Conservation (phyloP, 2,329 filamentous ascomycete genomes). For the Cyphellophora europaea region DNA sequence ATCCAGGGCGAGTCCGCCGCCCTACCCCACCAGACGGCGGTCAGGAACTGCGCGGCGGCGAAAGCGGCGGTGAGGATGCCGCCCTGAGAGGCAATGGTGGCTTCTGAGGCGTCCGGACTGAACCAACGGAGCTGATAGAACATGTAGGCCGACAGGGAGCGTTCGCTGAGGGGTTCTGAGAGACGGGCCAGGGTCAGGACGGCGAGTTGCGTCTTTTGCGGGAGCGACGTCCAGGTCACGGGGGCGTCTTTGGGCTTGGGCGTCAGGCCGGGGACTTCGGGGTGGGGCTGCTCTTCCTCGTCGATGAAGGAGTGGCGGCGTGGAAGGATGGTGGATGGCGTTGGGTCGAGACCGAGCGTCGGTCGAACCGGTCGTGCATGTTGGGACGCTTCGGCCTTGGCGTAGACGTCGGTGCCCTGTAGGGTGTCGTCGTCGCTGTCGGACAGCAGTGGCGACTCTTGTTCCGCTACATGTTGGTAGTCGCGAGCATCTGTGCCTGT, state of each 20-base stretch:
- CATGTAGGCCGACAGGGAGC: slow-evolving; percentile 68
- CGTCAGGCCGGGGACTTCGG: slow-evolving; percentile 4
- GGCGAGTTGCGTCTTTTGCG: slow-evolving; percentile 65
- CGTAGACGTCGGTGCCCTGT: background rate
- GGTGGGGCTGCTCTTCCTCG: slow-evolving; percentile 16
- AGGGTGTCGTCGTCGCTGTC: background rate
- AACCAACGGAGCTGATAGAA: slow-evolving; percentile 86
- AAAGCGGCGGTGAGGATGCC: slow-evolving; percentile 72
- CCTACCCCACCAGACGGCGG: slow-evolving; percentile 73
- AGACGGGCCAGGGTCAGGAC: slow-evolving; percentile 71
- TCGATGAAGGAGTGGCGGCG: slow-evolving; percentile 19
- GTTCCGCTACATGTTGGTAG: background rate
- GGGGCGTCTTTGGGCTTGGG: slow-evolving; percentile 30
- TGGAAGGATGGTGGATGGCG: slow-evolving; percentile 2
- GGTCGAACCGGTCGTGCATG: no score
- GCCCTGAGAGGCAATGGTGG: slow-evolving; percentile 64
- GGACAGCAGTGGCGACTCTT: background rate
- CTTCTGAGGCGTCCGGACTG: slow-evolving; percentile 46
- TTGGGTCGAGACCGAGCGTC: slow-evolving; percentile 7
- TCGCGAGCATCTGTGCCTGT: background rate
- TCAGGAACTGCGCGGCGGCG: slow-evolving; percentile 71
- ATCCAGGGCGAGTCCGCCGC: slow-evolving; percentile 54
- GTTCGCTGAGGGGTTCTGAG: slow-evolving; percentile 74
- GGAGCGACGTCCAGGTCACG: slow-evolving; percentile 63
- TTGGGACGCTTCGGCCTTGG: background rate